A percentile compares a stretch with the other conserved stretches of the same genome.
Conservation (phyloP, 2,329 filamentous ascomycete species). For the Bretziella fagacearum region DNA sequence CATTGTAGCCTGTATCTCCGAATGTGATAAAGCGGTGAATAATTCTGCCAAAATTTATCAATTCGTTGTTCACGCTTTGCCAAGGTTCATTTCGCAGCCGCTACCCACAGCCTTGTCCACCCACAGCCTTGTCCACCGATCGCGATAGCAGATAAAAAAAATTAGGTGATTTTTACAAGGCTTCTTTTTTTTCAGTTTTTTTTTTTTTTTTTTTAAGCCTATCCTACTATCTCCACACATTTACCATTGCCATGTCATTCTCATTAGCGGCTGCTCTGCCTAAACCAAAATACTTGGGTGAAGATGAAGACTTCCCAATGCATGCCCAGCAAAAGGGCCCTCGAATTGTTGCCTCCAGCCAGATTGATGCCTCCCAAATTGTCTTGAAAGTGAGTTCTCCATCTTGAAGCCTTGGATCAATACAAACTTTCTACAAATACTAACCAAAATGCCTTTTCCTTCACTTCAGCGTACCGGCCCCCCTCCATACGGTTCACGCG, state of each 20-base stretch:
- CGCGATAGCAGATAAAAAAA: background rate
- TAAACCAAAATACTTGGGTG: conserved; percentile 78
- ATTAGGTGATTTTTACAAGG: too few relatives aligned
- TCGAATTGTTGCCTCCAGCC: conserved; percentile 60
- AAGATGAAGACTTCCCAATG: conserved; percentile 63
- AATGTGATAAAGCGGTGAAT: conserved; percentile 9
- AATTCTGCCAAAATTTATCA: background rate
- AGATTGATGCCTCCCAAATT: conserved; percentile 73
- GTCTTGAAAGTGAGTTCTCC: conserved; percentile 45
- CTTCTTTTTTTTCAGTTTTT: too few relatives aligned
- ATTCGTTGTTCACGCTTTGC: background rate
- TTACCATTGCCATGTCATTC: conserved; percentile 33
- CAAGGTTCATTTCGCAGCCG: too few relatives aligned
- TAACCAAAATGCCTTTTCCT: too few relatives aligned
- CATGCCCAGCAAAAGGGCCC: conserved; percentile 62
- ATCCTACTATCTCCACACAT: background rate
- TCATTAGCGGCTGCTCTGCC: conserved; percentile 68
- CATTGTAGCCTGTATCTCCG: background rate
- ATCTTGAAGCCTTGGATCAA: background rate
- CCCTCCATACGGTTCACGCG: conserved; percentile 71
- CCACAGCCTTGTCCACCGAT: conserved; percentile 1
- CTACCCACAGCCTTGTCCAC: background rate
- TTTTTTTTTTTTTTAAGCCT: background rate
- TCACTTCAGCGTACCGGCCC: conserved; percentile 51
- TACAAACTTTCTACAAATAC: background rate